phyloP scores from a whole-genome alignment of 1,284 basidiomycete species.

The Ustilago loliicola region DNA sequence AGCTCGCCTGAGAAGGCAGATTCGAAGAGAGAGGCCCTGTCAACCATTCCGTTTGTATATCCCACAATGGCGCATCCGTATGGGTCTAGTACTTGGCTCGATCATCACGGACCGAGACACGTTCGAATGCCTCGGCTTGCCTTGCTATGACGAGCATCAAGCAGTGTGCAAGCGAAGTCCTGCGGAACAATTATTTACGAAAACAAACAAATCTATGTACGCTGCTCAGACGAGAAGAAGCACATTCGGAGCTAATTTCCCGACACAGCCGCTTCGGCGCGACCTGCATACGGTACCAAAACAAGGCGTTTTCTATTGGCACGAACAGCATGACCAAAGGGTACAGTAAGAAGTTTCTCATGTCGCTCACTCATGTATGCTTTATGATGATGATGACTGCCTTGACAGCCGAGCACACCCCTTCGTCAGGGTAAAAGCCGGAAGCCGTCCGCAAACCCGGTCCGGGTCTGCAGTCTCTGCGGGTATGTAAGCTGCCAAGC shows the following conservation, averaged over 20 bases:
- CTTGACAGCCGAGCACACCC: background rate
- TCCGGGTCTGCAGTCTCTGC: background rate
- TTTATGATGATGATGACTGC: slow-evolving; percentile 4
- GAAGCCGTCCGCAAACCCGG: too few relatives aligned
- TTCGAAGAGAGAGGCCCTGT: background rate
- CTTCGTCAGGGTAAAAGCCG: background rate
- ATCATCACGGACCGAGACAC: background rate
- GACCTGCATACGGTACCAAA: background rate
- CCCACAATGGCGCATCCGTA: background rate
- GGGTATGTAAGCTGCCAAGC: slow-evolving; percentile 6
- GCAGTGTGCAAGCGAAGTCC: background rate
- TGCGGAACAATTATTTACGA: background rate
- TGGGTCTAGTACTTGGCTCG: background rate
- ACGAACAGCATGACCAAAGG: background rate
- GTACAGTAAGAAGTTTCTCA: background rate
- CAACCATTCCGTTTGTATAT: background rate
- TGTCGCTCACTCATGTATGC: slow-evolving; percentile 5
- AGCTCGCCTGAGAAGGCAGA: background rate
- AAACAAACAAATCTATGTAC: slow-evolving; percentile 9
- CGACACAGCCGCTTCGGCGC: slow-evolving; percentile 10
- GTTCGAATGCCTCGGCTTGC: background rate
- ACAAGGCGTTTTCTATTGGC: background rate
- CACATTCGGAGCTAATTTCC: background rate
- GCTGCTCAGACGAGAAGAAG: background rate
- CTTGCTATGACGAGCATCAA: slow-evolving; percentile 5